phyloP scores from a whole-genome alignment of 371 early-diverging fungal genomes.

The Capillidium heterosporum region DNA sequence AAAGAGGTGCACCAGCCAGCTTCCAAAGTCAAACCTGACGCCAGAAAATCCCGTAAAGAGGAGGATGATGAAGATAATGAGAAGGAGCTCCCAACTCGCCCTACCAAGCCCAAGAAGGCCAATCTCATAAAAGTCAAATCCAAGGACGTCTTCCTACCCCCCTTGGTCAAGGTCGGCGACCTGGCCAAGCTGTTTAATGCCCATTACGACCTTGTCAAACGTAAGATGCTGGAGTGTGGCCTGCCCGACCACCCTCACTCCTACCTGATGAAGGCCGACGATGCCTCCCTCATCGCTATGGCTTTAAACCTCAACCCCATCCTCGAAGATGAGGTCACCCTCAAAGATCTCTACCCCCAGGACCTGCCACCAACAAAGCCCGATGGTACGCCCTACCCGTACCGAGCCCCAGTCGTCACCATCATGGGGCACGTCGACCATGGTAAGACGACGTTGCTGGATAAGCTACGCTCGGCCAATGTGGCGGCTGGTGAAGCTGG shows the following conservation, averaged over 20 bases:
- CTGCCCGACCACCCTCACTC: constrained; percentile 54
- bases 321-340: constrained; percentile 27
- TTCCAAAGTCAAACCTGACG: no score
- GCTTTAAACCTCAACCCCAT: constrained; percentile 74
- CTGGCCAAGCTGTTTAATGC: constrained; percentile 58
- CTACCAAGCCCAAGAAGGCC: background rate
- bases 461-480: constrained; percentile 75
- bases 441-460: constrained; percentile 97
- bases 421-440: constrained; percentile 99
- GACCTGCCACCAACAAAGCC: constrained; percentile 7
- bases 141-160: constrained; percentile 58
- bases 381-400: constrained; percentile 45
- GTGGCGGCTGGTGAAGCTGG: constrained; percentile 91
- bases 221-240: constrained; percentile 32
- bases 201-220: constrained; percentile 15
- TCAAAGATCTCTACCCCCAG: constrained; percentile 29
- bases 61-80: no score
- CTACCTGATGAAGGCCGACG: constrained; percentile 59
- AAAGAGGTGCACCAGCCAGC: no score
- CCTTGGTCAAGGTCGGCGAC: constrained; percentile 64
- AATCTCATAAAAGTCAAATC: no score
- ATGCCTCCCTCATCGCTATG: constrained; percentile 66
- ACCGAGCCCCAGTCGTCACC: constrained; percentile 82
- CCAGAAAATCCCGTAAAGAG: no score
- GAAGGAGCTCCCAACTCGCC: no score